Evolutionary conservation across 2,329 filamentous ascomycete species (phyloP).

Genomic region (Phyllosticta citriasiana): DNA sequence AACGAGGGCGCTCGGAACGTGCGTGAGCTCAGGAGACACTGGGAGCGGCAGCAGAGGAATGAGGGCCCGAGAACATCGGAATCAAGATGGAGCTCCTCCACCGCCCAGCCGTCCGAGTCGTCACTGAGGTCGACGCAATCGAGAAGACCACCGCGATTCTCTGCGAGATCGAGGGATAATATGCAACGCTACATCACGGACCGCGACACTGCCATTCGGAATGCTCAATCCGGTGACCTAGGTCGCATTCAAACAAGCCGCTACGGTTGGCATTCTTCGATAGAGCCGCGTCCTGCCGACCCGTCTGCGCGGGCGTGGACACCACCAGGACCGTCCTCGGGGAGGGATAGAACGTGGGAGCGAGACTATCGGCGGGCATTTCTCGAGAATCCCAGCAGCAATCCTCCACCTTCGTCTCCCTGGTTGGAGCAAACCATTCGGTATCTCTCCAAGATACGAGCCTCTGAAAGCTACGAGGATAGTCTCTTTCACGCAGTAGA

Average conservation of each 20-base stretch:
- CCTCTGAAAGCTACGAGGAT: conserved; percentile 44
- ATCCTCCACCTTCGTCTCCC: conserved; percentile 20
- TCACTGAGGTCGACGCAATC: conserved; percentile 32
- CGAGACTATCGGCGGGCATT: conserved; percentile 21
- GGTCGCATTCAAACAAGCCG: conserved; percentile 6
- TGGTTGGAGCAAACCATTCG: conserved; percentile 49
- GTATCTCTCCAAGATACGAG: conserved; percentile 50
- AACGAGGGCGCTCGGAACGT: not conserved
- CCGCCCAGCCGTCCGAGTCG: conserved; percentile 20
- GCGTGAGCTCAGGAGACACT: not conserved
- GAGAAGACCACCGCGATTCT: conserved; percentile 30
- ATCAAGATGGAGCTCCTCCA: conserved; percentile 16
- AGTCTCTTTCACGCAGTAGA: conserved; percentile 44
- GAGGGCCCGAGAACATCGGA: conserved; percentile 12
- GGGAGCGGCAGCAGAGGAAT: not conserved
- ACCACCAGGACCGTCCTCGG: not conserved
- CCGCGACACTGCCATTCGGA: conserved; percentile 21
- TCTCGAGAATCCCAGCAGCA: conserved; percentile 18
- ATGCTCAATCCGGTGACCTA: conserved; percentile 14
- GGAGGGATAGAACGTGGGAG: conserved; percentile 9
- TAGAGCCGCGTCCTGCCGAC: not conserved
- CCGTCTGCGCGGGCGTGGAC: not conserved
- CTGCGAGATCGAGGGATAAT: conserved; percentile 26
- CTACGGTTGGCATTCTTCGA: not conserved
- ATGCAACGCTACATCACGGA: conserved; percentile 33